Evolutionary conservation across 257 asterid genomes (phyloP), one percentile per base, ranked within the genome.

Genomic region (Cruciata laevipes): DNA sequence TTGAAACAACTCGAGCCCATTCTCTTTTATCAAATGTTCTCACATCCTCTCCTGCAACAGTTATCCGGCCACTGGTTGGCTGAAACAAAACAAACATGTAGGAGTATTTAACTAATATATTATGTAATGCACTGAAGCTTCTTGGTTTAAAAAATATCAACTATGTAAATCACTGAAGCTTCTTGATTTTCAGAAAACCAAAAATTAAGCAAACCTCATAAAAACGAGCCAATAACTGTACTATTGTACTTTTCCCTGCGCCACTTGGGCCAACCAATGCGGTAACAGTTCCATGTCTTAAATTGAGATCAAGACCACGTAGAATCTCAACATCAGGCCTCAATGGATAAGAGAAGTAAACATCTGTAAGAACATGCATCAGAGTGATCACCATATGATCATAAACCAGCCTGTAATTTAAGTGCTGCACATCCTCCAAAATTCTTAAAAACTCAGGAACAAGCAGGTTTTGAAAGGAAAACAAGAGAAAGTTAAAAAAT

Each of bases 231-330:
- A 93, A 78, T 57, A 93, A 86, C 82, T 93, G 99, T 44, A 93
- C 99, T 53, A 93, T 82, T 63, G 99, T 93, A 74, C 96, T 93
- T 84, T 93, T 93, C 63, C 97, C 99, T 23, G 99, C 95, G 55
- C 97, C 99, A 79, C 99, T 93, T 66, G 96, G 74, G 52, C 99
- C 99, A 59, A 93, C 97, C 47, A 93, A 89, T 76, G 99, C 97
- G 76, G 99, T 90, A 60, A 90, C 87, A 69, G 90, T 85, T 79
- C 99, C 97, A 78, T 84, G 77, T 74, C 79, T 85, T 65, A 93
- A 84, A 38, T 84, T 79, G 61, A 93, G 83, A 82, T 86, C 87
- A 58, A 93, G 88, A 73, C 90, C 99, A 74, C 74, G 76, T 37
- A 93, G 84, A 86, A 93, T 77, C 73, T 83, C 94, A 55, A 90